Percentiles rank a stretch among this genome's conserved stretches.
These are phyloP conservation scores for Trichophaea hybrida DNA, from an alignment of 2,329 filamentous ascomycete genomes.

Conservation along the genomic window DNA sequence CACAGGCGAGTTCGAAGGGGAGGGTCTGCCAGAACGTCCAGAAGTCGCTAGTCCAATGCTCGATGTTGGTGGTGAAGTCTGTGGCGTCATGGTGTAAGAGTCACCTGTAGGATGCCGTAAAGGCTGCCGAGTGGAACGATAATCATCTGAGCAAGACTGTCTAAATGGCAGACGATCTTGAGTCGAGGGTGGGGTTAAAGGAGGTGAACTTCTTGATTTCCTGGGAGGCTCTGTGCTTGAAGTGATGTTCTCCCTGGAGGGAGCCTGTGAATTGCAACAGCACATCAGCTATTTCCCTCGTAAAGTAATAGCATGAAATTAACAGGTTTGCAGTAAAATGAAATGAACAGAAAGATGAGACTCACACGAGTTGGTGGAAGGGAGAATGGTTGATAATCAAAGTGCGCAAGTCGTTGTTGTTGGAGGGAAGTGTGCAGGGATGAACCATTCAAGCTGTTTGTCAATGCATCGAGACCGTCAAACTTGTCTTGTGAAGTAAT, in stretches of 20 bases:
- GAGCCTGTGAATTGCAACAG: conserved; percentile 8
- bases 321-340: background rate
- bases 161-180: conserved; percentile 40
- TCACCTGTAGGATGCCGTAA: conserved; percentile 32
- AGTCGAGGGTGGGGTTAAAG: conserved; percentile 73
- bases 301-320: background rate
- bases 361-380: conserved; percentile 70
- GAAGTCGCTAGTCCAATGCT: conserved; percentile 34
- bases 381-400: conserved; percentile 80
- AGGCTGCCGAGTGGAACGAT: conserved; percentile 30
- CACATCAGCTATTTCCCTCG: conserved; percentile 5
- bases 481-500: background rate
- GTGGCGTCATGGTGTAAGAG: conserved; percentile 49
- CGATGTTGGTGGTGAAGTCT: conserved; percentile 47
- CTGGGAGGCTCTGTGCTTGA: conserved; percentile 48
- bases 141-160: conserved; percentile 29
- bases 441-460: conserved; percentile 39
- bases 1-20: conserved; percentile 19
- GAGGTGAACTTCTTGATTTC: conserved; percentile 69
- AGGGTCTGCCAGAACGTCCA: background rate
- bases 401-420: conserved; percentile 69
- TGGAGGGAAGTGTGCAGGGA: conserved; percentile 54
- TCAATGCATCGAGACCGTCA: conserved; percentile 26
- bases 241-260: conserved; percentile 28
- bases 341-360: conserved; percentile 27